phyloP scores from a whole-genome alignment of 257 asterid species.

The Ilex asprella region DNA sequence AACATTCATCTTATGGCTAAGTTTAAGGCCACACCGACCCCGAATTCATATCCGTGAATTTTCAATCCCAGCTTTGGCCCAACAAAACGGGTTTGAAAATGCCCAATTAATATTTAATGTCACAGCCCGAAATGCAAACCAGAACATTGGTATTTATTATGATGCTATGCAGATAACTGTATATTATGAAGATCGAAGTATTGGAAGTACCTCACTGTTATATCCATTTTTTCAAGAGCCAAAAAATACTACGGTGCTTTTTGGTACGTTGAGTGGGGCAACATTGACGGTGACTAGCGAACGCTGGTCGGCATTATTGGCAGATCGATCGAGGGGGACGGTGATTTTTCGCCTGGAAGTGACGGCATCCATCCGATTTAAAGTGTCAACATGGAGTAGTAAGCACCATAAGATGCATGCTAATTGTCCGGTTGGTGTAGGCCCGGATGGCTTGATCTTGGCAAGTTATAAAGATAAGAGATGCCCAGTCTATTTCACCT shows the following conservation, averaged over 20 bases:
- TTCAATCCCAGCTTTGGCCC: slow-evolving; percentile 45
- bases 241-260: slow-evolving; percentile 50
- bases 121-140: slow-evolving; percentile 64
- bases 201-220: slow-evolving; percentile 36
- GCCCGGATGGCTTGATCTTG: slow-evolving; percentile 69
- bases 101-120: slow-evolving; percentile 51
- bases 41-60: slow-evolving; percentile 53
- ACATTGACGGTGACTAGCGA: slow-evolving; percentile 30
- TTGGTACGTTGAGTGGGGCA: slow-evolving; percentile 48
- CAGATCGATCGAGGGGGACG: slow-evolving; percentile 37
- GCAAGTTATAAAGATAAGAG: slow-evolving; percentile 32
- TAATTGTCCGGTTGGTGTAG: slow-evolving; percentile 66
- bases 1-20: slow-evolving; percentile 77
- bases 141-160: slow-evolving; percentile 52
- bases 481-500: slow-evolving; percentile 75
- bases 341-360: slow-evolving; percentile 56
- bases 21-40: slow-evolving; percentile 90
- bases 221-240: slow-evolving; percentile 66
- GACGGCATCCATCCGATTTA: slow-evolving; percentile 55
- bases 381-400: slow-evolving; percentile 70
- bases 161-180: slow-evolving; percentile 50
- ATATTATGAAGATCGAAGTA: slow-evolving; percentile 35
- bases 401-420: slow-evolving; percentile 73
- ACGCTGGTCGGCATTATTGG: slow-evolving; percentile 48
- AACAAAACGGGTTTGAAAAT: slow-evolving; percentile 27